phyloP scores from a whole-genome alignment of 2,329 filamentous ascomycete species.

The Pyrenochaeta sp. region DNA sequence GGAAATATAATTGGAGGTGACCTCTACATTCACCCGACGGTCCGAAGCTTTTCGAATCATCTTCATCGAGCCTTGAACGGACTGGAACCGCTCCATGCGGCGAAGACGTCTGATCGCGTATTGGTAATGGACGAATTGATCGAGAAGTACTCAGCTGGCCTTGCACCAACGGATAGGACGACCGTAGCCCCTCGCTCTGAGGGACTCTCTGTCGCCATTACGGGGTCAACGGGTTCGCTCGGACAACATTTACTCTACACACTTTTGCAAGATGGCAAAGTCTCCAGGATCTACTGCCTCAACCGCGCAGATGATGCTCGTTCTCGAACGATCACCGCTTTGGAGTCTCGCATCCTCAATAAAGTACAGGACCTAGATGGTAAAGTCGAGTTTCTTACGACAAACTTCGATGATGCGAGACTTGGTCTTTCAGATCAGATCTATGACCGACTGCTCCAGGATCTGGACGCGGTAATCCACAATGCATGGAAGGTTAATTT shows the following conservation, averaged over 20 bases:
- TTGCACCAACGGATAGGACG: no score
- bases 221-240: background rate
- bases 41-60: constrained; percentile 20
- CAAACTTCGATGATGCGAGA: constrained; percentile 49
- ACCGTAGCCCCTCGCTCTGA: background rate
- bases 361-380: constrained; percentile 32
- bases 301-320: constrained; percentile 39
- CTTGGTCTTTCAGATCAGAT: constrained; percentile 51
- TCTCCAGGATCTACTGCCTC: background rate
- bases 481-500: constrained; percentile 66
- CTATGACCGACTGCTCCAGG: constrained; percentile 12
- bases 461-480: constrained; percentile 58
- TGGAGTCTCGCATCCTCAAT: constrained; percentile 49
- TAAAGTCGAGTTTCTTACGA: constrained; percentile 49
- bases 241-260: background rate
- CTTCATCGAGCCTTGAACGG: background rate
- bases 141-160: background rate
- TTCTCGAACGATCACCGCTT: constrained; percentile 48
- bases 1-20: no score
- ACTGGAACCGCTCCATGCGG: background rate
- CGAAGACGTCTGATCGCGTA: background rate
- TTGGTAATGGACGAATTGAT: background rate
- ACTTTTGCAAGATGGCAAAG: background rate
- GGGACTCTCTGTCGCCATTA: background rate
- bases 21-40: no score